Evolutionary conservation across 2,329 filamentous ascomycete genomes (phyloP), one percentile per base, ranked within the genome.

Genomic region (Fusarium pininemorale): DNA sequence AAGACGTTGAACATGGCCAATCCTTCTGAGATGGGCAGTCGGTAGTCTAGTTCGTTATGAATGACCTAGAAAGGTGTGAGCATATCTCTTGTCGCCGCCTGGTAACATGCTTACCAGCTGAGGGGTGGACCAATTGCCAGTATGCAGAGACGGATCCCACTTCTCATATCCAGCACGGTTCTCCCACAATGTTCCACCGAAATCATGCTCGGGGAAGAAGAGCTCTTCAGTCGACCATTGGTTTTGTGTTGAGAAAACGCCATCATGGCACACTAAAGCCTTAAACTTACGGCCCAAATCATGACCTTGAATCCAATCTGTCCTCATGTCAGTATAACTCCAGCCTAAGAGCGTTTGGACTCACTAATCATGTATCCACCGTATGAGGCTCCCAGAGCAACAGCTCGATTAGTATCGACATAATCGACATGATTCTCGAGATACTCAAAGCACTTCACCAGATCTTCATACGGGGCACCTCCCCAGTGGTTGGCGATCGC

Each of bases 221-320:
- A 92, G 85, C 81, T 93, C 91, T 73, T 93, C 91, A 10, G 88
- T 90, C 5, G 87, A 82, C 84, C 90, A 92, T 81, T 91, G 89
- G 75, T 87, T 90, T 58, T 90, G 83, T 3, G 90, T 92, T 77
- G 90, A 93, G 82, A 95, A 96, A 61, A 95, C 92, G 54, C 95
- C 95, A 76, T 98, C 94, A 80, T 98, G 95, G 77, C 92, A 95
- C 35, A 97, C 94, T 8, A 98, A 87, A 0, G 94, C 94, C 82
- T 94, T 94, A 88, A 98, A 97, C 75, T 92, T 90, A 35, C 94
- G 90, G 26, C 94, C 95, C 0, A 98, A 88, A 2, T 90, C 88
- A 72, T 96, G 93, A 13, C 95, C 95, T 82, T 98, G 94, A 77
- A 98, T 94, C 95, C 95, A 97, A 81, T 97, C 88, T 87, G 41